Evolutionary conservation across 2,329 filamentous ascomycete species (phyloP).

Genomic region (Arachnomyces sp.): DNA sequence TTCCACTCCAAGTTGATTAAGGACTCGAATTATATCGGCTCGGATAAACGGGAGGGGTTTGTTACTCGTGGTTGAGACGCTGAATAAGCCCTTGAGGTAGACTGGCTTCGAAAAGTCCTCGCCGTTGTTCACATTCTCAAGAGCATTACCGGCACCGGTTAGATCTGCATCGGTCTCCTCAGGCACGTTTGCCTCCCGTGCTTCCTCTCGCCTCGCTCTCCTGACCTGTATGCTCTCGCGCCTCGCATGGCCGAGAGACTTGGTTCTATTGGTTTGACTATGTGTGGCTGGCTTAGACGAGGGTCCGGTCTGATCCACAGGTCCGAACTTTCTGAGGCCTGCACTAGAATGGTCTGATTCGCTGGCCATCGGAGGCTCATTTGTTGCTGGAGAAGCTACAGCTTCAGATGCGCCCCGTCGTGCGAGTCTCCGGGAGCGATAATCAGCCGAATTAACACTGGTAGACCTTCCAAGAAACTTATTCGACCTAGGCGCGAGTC

Average conservation of each 20-base stretch:
- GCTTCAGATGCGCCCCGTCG: conserved; percentile 49
- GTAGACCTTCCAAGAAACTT: conserved; percentile 76
- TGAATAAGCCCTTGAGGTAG: conserved; percentile 92
- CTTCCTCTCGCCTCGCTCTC: conserved; percentile 64
- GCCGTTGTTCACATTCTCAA: conserved; percentile 46
- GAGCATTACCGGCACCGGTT: conserved; percentile 45
- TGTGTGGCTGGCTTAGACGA: conserved; percentile 50
- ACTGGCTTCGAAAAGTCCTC: conserved; percentile 82
- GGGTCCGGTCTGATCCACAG: conserved; percentile 44
- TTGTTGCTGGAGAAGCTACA: conserved; percentile 43
- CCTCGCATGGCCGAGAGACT: conserved; percentile 81
- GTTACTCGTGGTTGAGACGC: conserved; percentile 90
- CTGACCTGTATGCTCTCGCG: conserved; percentile 88
- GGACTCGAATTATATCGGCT: conserved; percentile 79
- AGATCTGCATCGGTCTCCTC: conserved; percentile 86
- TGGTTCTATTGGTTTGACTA: conserved; percentile 64
- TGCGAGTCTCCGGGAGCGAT: conserved; percentile 55
- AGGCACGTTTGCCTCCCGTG: conserved; percentile 68
- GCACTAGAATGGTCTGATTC: conserved; percentile 68
- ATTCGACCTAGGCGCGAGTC: conserved; percentile 51
- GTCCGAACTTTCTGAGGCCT: conserved; percentile 33
- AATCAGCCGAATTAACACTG: conserved; percentile 83
- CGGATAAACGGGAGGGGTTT: conserved; percentile 82
- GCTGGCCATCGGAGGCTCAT: conserved; percentile 66
- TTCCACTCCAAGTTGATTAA: conserved; percentile 82